Evolutionary conservation across 441 rosid species (phyloP), one percentile per base, ranked within the genome.

Genomic region (Populus hybrid): DNA sequence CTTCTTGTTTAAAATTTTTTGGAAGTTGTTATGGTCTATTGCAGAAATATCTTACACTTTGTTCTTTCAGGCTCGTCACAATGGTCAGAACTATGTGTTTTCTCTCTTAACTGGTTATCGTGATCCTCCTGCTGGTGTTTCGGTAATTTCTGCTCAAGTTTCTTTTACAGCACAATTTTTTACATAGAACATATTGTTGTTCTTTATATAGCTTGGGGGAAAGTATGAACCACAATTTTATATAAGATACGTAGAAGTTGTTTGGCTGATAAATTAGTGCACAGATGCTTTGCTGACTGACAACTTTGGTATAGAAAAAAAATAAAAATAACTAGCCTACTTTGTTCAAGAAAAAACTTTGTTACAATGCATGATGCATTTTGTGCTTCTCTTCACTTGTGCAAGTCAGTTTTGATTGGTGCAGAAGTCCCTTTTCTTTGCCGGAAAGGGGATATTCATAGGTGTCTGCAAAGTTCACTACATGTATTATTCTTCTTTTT

Each of bases 41-140:
- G 66, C 16, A 33, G 28, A 78, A 50, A 66, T 38, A 45, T 72
- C 74, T 72, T 16, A 73, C 8, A 36, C 29, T 72, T 80, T 77
- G 56, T 56, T 74, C 73, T 88, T 72, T 73, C 89, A 97, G 99
- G 99, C 99, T 80, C 98, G 99, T 72, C 99, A 94, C 88, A 90
- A 91, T 74, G 99, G 99, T 69, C 99, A 95, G 83, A 97, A 94
- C 82, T 97, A 97, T 80, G 99, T 94, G 26, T 94, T 97, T 78
- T 89, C 98, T 71, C 99, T 97, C 80, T 84, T 97, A 74, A 97
- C 99, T 61, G 99, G 99, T 80, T 97, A 97, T 80, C 97, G 83
- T 75, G 99, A 97, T 78, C 99, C 99, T 81, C 99, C 99, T 83
- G 99, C 99, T 84, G 99, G 99, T 76, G 92, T 97, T 81, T 73